Conservation (phyloP, 441 rosid genomes). For the Erodium moschatum region DNA sequence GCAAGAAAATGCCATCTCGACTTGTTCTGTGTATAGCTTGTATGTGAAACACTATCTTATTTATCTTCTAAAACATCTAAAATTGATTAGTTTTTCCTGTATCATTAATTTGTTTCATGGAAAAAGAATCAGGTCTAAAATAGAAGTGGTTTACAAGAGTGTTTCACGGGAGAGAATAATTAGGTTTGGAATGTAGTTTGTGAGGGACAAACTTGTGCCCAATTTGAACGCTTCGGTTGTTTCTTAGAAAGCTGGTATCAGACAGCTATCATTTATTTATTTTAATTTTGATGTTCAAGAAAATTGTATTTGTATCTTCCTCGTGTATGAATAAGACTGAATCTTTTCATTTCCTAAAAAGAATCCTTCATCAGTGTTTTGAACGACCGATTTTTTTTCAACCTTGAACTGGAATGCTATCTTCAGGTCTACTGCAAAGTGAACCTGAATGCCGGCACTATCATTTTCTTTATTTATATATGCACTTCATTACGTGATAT, state of each 20-base stretch:
- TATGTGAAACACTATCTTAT: background rate
- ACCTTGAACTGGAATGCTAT: background rate
- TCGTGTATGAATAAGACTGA: background rate
- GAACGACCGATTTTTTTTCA: background rate
- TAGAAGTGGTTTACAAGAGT: background rate
- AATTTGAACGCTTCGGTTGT: background rate
- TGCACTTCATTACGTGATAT: background rate
- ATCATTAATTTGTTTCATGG: background rate
- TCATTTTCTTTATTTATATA: background rate
- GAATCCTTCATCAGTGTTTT: constrained; percentile 1
- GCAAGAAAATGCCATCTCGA: background rate
- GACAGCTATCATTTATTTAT: background rate
- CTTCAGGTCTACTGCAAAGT: constrained; percentile 7
- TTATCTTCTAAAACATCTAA: background rate
- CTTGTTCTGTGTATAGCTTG: background rate
- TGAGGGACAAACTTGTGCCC: background rate
- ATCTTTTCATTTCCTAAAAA: background rate
- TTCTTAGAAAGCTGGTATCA: constrained; percentile 4
- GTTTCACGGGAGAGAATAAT: background rate
- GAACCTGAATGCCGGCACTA: background rate
- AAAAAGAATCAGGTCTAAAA: background rate
- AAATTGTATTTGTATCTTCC: background rate
- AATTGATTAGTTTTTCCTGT: background rate
- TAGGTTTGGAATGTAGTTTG: background rate
- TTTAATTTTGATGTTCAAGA: background rate